Evolutionary conservation across 129 eudicot species (phyloP).

Genomic region (Kitagawia praeruptora): DNA sequence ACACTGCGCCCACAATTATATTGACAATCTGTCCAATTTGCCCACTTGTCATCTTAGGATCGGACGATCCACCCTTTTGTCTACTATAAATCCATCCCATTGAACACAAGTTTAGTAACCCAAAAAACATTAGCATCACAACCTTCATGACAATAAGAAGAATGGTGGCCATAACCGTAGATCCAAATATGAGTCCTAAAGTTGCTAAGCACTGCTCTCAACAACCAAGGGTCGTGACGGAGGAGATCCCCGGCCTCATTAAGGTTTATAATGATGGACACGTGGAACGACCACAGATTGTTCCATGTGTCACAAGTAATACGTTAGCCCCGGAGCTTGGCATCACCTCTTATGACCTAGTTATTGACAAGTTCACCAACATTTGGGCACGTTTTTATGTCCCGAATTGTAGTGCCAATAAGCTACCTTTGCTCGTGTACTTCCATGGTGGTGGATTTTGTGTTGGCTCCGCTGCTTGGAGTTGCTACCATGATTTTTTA

Average conservation of each 20-base stretch:
- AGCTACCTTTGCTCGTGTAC: slow-evolving; percentile 42
- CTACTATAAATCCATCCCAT: slow-evolving; percentile 2
- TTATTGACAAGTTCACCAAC: slow-evolving; percentile 25
- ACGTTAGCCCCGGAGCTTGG: slow-evolving; percentile 24
- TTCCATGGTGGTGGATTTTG: slow-evolving; percentile 70
- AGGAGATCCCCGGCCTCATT: slow-evolving; percentile 49
- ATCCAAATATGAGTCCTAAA: neutral
- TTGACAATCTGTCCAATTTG: neutral
- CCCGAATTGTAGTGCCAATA: slow-evolving; percentile 24
- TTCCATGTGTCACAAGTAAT: slow-evolving; percentile 34
- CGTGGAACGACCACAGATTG: slow-evolving; percentile 38
- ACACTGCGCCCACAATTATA: neutral
- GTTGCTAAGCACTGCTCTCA: slow-evolving; percentile 2
- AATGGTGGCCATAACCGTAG: slow-evolving; percentile 18
- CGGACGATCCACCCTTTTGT: neutral
- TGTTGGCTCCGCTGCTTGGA: slow-evolving; percentile 68
- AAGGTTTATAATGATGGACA: slow-evolving; percentile 43
- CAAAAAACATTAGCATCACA: neutral
- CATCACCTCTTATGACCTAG: slow-evolving; percentile 34
- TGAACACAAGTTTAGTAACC: neutral
- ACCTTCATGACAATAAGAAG: neutral
- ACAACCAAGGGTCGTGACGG: slow-evolving; percentile 22
- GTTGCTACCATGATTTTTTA: slow-evolving; percentile 48
- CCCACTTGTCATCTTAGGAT: neutral
- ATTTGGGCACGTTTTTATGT: slow-evolving; percentile 49